Evolutionary conservation across 495 filamentous ascomycete species (phyloP).

Genomic region (Hyaloscypha bicolor): DNA sequence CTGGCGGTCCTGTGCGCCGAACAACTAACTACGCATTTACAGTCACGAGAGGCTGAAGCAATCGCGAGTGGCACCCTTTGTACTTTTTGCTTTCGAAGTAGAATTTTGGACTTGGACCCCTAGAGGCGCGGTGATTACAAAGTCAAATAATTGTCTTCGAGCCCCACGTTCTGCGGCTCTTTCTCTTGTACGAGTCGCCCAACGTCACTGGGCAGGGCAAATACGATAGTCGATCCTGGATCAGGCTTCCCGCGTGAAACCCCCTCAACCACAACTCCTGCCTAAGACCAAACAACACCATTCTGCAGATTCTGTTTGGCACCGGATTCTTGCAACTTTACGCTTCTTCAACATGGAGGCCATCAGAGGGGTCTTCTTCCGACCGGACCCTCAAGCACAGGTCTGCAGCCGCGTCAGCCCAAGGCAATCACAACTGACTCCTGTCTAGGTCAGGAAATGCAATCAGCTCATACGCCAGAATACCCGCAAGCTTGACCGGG

Average conservation of each 20-base stretch:
- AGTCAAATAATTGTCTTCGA: not conserved
- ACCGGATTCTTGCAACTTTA: constrained; percentile 4
- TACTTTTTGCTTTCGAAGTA: not conserved
- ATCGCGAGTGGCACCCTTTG: not conserved
- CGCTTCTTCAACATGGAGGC: constrained; percentile 69
- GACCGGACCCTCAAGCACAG: constrained; percentile 89
- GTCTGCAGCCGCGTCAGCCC: constrained; percentile 45
- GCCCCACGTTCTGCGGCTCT: constrained; percentile 23
- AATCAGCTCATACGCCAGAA: constrained; percentile 89
- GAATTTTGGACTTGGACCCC: not conserved
- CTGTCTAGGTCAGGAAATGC: constrained; percentile 89
- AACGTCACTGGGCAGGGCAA: constrained; percentile 24
- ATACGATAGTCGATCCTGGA: constrained; percentile 1
- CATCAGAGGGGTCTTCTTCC: constrained; percentile 83
- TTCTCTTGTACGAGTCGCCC: constrained; percentile 1
- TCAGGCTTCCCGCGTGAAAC: constrained; percentile 7
- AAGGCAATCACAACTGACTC: constrained; percentile 13
- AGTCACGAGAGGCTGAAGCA: not conserved
- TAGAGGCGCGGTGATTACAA: not conserved
- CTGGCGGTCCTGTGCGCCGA: not conserved
- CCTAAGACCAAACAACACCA: not conserved
- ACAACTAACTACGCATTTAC: not conserved
- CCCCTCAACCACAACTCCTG: constrained; percentile 11
- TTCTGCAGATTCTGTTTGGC: too few species aligned
- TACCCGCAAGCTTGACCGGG: constrained; percentile 92